These are phyloP conservation scores for Saccharomycodes ludwigii DNA, from an alignment of 805 yeast species.

Conservation along the genomic window DNA sequence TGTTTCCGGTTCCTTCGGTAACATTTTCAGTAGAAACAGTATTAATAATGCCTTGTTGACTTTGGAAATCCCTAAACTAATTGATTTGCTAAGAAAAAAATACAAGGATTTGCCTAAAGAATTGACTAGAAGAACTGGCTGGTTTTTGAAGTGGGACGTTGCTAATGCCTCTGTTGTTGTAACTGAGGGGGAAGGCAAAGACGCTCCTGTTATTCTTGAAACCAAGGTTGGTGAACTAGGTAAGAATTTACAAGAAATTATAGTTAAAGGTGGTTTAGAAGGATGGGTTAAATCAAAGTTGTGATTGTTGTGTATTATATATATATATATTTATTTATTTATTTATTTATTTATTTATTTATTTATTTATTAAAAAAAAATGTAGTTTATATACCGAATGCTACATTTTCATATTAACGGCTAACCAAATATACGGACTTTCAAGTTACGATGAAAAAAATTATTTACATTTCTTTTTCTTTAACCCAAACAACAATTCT, in stretches of 20 bases:
- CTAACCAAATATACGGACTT: no score
- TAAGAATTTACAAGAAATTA: slow-evolving; percentile 88
- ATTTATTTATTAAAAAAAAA: no score
- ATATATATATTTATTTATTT: no score
- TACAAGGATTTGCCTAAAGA: slow-evolving; percentile 46
- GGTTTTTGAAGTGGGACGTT: slow-evolving; percentile 89
- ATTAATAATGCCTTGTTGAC: slow-evolving; percentile 94
- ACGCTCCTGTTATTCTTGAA: slow-evolving; percentile 46
- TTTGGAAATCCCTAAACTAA: slow-evolving; percentile 81
- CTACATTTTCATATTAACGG: no score
- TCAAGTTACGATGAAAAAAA: no score
- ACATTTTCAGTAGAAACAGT: slow-evolving; percentile 89
- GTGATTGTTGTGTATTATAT: no score
- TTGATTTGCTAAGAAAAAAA: slow-evolving; percentile 60
- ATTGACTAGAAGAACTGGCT: slow-evolving; percentile 88
- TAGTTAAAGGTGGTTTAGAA: slow-evolving; percentile 94
- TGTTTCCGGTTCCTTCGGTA: slow-evolving; percentile 95
- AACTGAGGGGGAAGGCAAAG: slow-evolving; percentile 37
- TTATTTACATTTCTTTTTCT: no score
- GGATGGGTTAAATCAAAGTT: slow-evolving; percentile 89
- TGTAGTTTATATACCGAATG: no score
- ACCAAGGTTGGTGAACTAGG: slow-evolving; percentile 96
- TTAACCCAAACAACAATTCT: no score
- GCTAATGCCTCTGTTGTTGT: slow-evolving; percentile 72
- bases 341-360: no score